phyloP scores from a whole-genome alignment of 2,329 filamentous ascomycete genomes.

The Xylariaceae sp. region DNA sequence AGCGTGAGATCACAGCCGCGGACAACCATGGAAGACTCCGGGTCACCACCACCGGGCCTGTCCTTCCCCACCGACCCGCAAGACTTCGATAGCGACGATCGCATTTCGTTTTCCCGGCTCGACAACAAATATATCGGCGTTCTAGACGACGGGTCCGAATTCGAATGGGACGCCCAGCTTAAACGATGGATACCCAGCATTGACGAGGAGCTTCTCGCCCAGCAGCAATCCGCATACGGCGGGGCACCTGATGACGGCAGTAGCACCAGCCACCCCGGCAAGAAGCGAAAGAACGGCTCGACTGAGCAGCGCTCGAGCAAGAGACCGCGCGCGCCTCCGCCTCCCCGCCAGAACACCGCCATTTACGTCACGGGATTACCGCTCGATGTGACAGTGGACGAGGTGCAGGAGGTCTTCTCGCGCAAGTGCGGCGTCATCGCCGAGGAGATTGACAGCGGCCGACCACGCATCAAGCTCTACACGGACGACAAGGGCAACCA shows the following conservation, averaged over 20 bases:
- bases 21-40: constrained; percentile 24
- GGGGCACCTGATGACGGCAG: constrained; percentile 39
- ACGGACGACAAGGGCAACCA: constrained; percentile 74
- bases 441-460: constrained; percentile 85
- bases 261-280: constrained; percentile 28
- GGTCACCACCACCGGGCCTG: constrained; percentile 25
- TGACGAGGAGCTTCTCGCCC: constrained; percentile 40
- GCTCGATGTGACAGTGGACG: constrained; percentile 68
- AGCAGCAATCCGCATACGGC: constrained; percentile 34
- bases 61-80: constrained; percentile 56
- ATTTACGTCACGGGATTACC: constrained; percentile 90
- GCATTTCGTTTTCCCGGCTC: constrained; percentile 81
- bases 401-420: constrained; percentile 80
- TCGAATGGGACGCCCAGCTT: constrained; percentile 68
- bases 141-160: constrained; percentile 78
- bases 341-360: constrained; percentile 72
- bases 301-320: constrained; percentile 42
- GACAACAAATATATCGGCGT: constrained; percentile 81
- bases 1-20: not conserved
- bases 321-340: constrained; percentile 45
- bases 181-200: constrained; percentile 69
- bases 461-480: constrained; percentile 91
- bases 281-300: constrained; percentile 40
- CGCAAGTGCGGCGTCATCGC: constrained; percentile 84
- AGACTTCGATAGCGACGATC: constrained; percentile 71